These are phyloP conservation scores for Suillus luteus DNA, from an alignment of 768 basidiomycete species.

Conservation along the genomic window DNA sequence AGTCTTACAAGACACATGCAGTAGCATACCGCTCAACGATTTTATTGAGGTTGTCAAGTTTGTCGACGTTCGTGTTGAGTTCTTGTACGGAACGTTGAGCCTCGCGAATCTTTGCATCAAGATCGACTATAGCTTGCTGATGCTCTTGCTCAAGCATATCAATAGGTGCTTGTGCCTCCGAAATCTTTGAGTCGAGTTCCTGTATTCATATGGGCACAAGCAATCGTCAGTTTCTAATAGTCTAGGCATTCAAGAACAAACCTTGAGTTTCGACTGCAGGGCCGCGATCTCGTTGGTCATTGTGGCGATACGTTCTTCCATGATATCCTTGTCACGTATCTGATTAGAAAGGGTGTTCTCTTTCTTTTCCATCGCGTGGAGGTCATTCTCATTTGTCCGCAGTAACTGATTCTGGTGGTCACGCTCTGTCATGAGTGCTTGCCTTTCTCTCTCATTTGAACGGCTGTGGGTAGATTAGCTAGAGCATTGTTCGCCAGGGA, in stretches of 20 bases:
- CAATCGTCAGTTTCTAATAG: conserved; percentile 4
- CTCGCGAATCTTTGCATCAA: conserved; percentile 48
- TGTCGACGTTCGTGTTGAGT: conserved; percentile 64
- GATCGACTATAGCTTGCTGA: conserved; percentile 48
- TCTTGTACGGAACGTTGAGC: conserved; percentile 63
- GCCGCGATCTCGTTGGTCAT: conserved; percentile 59
- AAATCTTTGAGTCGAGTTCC: conserved; percentile 65
- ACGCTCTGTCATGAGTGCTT: conserved; percentile 55
- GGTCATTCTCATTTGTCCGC: conserved; percentile 57
- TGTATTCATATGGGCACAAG: conserved; percentile 27
- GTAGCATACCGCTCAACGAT: conserved; percentile 60
- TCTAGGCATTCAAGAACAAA: conserved; percentile 22
- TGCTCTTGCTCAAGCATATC: conserved; percentile 60
- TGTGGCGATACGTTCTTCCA: conserved; percentile 56
- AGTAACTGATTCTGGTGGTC: conserved; percentile 59
- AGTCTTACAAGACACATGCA: neutral
- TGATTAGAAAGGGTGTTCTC: conserved; percentile 59
- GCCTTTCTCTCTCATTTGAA: conserved; percentile 63
- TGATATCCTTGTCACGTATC: conserved; percentile 56
- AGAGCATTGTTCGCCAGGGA: neutral
- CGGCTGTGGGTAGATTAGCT: conserved; percentile 46
- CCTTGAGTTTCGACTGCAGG: conserved; percentile 52
- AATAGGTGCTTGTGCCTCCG: conserved; percentile 65
- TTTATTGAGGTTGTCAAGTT: conserved; percentile 60
- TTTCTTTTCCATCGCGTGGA: conserved; percentile 64